phyloP scores from a whole-genome alignment of 345 rosid genomes.

The Acer campestre region DNA sequence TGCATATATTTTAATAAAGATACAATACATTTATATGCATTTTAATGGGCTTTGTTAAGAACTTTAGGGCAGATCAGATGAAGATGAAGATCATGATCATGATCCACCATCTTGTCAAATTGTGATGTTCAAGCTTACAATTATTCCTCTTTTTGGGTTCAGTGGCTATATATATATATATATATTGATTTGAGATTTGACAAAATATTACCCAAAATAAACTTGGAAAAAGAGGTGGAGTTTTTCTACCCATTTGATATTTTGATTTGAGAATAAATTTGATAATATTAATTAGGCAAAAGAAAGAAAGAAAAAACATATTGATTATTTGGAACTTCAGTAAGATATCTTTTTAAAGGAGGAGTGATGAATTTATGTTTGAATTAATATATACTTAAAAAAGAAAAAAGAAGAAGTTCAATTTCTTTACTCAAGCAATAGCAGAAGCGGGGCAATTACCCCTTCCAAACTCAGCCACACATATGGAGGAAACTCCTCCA shows the following conservation, averaged over 20 bases:
- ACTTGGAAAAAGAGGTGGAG: no score
- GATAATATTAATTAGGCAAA: neutral
- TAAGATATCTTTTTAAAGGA: no score
- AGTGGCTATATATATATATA: neutral
- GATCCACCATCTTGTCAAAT: slow-evolving; percentile 3
- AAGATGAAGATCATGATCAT: neutral
- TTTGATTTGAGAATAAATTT: neutral
- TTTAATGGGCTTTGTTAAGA: neutral
- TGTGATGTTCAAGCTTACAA: neutral
- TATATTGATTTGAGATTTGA: neutral
- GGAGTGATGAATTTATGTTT: no score
- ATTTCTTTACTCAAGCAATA: no score
- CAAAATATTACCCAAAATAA: neutral
- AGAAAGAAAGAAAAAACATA: neutral
- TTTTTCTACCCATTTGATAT: no score
- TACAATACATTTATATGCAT: neutral
- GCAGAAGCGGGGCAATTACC: no score
- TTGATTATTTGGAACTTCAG: no score
- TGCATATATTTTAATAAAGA: neutral
- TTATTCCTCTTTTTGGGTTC: neutral
- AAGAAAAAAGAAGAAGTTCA: no score
- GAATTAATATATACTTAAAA: no score
- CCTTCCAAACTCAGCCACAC: no score
- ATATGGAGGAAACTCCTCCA: no score
- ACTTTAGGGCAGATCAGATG: neutral